Evolutionary conservation across 768 basidiomycete species (phyloP), one percentile per base, ranked within the genome.

Genomic region (Naganishia antarctica): DNA sequence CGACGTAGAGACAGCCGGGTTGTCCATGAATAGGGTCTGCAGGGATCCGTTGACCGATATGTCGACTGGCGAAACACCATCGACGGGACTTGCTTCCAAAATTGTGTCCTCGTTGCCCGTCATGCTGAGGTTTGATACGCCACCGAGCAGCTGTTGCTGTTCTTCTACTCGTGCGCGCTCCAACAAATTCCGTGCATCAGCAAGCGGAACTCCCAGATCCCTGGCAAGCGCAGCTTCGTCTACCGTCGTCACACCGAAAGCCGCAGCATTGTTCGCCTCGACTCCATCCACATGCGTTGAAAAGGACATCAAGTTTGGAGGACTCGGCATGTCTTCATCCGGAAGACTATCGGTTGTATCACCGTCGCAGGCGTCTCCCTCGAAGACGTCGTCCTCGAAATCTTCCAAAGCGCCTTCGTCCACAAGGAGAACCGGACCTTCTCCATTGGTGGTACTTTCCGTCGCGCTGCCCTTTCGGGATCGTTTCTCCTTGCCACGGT

Each of bases 311-410:
- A 63, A 48, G 11, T 63, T 61, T n/a, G 66, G 66, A 21, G 66
- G 66, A 48, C 51, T 57, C 2, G 66, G 66, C 66, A 67, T 67
- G 23, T 67, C 66, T 40, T 67, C 66, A n/a, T 67, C 66, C 16
- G 66, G 66, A 31, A 67, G 57, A 48, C 61, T 63, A 29, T 67
- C 66, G 9, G 66, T 67, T 16, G 66, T 67, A 46, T 67, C 66
- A 15, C 66, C 66, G 47, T 67, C 66, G 15, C 41, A 47, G 21
- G 28, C 28, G 7, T 58, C 61, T 5, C 53, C 51, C 6, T 63
- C 53, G 26, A 46, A 67, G 26, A 60, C 64, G 11, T 65, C 29
- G 7, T 57, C 66, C 45, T 58, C 51, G 16, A 47, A 41, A 28
- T 63, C 62, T 32, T 63, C 62, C 4, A 67, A 23, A 5, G 66